Base-by-base conservation (phyloP, 2,329 filamentous ascomycete species). In the Lizonia empirigonia region DNA sequence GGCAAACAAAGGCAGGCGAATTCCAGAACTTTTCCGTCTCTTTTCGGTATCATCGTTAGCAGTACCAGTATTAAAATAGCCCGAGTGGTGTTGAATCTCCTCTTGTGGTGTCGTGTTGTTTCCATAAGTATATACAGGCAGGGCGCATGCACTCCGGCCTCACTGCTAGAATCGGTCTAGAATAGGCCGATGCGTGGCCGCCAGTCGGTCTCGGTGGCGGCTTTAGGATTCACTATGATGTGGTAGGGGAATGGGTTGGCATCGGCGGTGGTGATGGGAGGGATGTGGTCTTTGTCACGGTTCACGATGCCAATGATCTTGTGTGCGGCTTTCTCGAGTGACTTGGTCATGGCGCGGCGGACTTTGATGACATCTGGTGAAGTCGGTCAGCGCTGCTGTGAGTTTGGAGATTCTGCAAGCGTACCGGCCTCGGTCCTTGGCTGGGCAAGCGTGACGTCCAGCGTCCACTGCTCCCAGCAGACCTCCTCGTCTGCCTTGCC, bases 381-480 rank as follows among this genome's bases (percentile, higher is more conserved):
- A n/a, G 12, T 22, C 18, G 16, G 26, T 60, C 34, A 60, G 53
- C 26, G 19, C 16, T 13, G 27, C 13, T 12, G 5, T 20, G 9
- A n/a, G 1, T 4, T 9, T n/a, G 10, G 9, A 27, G 13, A 15
- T 35, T 3, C n/a, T 33, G 38, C 8, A 22, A 30, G 53, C 86
- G 64, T 77, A 95, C 91, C 91, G 59, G 85, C 89, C 68, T 97
- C 93, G 9, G 90, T 96, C 67, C 88, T 81, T 23, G 93, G 92
- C 63, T 91, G 91, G 8, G 91, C 90, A 47, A 97, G 85, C n/a
- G 91, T 95, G 41, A 97, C 89, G 74, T 95, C 90, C 60, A 99
- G 77, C 35, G 89, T 91, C 94, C 94, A 99, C 68, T 85, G 86
- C 80, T 97, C 94, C 94, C 94, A 99, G 73, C 91, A 96, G 15